phyloP scores from a whole-genome alignment of 371 early-diverging fungal species.

The Lichtheimia hyalospora region DNA sequence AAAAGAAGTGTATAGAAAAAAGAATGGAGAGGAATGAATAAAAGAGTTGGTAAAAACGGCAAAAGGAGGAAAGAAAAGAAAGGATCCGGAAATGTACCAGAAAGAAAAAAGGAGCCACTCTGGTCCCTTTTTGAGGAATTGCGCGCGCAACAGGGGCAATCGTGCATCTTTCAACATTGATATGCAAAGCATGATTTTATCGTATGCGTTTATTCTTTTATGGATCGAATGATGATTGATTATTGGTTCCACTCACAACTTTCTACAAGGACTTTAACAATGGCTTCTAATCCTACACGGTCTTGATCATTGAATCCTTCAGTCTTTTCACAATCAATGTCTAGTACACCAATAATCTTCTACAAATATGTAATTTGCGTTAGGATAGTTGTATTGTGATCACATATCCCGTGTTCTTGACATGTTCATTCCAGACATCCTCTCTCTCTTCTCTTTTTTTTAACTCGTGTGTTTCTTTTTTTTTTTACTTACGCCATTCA shows the following conservation, averaged over 20 bases:
- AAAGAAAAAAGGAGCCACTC: conserved; percentile 5
- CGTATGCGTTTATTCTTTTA: no score
- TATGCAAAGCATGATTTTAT: no score
- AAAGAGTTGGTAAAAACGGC: neutral
- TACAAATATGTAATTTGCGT: conserved; percentile 15
- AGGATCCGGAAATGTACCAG: conserved; percentile 1
- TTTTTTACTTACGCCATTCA: conserved; percentile 40
- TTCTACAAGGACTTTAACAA: conserved; percentile 64
- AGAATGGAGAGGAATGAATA: conserved; percentile 1
- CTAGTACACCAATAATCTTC: conserved; percentile 79
- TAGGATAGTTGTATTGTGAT: neutral
- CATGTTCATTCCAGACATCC: no score
- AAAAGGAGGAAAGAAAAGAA: conserved; percentile 5
- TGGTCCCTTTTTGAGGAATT: neutral
- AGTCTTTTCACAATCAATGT: conserved; percentile 77
- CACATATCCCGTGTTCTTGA: no score
- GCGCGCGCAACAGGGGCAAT: neutral
- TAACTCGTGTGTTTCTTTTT: neutral
- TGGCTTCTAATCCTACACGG: conserved; percentile 65
- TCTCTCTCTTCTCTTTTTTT: no score
- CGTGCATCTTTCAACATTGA: no score
- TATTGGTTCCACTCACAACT: conserved; percentile 57
- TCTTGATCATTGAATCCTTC: conserved; percentile 83
- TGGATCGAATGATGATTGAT: neutral
- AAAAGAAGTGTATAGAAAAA: neutral